Evolutionary conservation across 306 rosid genomes (phyloP).

Genomic region (Sechiopsis laciniata): DNA sequence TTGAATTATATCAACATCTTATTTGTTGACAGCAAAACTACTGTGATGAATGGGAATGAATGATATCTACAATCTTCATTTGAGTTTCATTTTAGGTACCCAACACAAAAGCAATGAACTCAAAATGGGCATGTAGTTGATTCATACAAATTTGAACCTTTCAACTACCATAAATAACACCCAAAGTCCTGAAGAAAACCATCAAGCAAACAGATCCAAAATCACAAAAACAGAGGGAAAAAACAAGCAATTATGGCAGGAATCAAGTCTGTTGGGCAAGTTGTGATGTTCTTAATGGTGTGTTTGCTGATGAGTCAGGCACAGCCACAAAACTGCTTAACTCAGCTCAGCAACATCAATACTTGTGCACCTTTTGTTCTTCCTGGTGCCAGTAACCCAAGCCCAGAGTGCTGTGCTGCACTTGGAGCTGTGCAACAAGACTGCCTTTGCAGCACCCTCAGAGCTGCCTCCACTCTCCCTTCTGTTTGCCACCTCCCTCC

Average conservation of each 20-base stretch:
- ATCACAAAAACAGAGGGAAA: not conserved
- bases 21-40: not conserved
- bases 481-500: constrained; percentile 45
- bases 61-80: not conserved
- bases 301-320: constrained; percentile 12
- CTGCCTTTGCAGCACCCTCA: constrained; percentile 59
- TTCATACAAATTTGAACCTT: constrained; percentile 9
- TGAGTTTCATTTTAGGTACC: not conserved
- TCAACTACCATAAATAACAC: not conserved
- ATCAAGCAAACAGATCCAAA: constrained; percentile 2
- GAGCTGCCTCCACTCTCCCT: constrained; percentile 50
- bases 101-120: constrained; percentile 20
- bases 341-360: constrained; percentile 39
- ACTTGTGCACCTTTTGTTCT: constrained; percentile 53
- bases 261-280: not conserved
- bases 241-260: constrained; percentile 4
- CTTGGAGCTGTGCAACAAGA: constrained; percentile 36
- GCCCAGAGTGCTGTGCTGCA: constrained; percentile 45
- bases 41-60: not conserved
- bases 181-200: not conserved
- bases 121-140: not conserved
- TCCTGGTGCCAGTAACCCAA: constrained; percentile 50
- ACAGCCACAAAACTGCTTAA: constrained; percentile 41
- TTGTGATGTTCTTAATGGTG: not conserved
- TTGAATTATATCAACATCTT: not conserved